These are phyloP conservation scores for Candida morakotiae DNA, from an alignment of 805 yeast species.

Conservation along the genomic window DNA sequence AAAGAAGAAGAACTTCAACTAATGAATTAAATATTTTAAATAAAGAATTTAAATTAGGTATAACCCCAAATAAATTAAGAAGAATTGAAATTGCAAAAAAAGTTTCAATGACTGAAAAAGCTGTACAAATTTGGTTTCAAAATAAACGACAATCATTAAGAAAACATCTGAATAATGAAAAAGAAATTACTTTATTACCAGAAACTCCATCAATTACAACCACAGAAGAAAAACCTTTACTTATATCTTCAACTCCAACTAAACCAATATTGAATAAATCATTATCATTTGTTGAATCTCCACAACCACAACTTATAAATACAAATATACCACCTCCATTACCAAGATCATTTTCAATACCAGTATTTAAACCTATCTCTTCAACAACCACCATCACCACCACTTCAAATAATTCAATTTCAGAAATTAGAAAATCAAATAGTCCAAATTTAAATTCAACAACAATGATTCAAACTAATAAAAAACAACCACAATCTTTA, in stretches of 20 bases:
- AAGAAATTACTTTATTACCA: constrained; percentile 40
- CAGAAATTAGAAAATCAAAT: no score
- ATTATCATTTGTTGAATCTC: constrained; percentile 20
- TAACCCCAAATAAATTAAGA: constrained; percentile 75
- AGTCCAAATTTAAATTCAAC: not conserved
- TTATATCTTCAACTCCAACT: constrained; percentile 23
- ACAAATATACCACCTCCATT: constrained; percentile 13
- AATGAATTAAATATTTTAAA: constrained; percentile 79
- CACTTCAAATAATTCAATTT: no score
- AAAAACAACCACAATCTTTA: constrained; percentile 30
- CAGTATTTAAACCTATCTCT: constrained; percentile 7
- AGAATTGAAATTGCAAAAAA: constrained; percentile 74
- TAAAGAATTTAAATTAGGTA: constrained; percentile 68
- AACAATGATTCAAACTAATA: constrained; percentile 20
- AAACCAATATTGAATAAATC: constrained; percentile 18
- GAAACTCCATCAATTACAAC: constrained; percentile 25
- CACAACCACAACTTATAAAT: constrained; percentile 8
- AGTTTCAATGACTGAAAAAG: constrained; percentile 94
- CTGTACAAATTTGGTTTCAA: constrained; percentile 98
- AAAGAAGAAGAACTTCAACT: constrained; percentile 92
- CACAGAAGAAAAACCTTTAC: constrained; percentile 8
- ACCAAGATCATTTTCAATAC: constrained; percentile 17
- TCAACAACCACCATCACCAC: constrained; percentile 1
- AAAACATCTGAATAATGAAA: constrained; percentile 38
- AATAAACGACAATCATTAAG: constrained; percentile 84